Evolutionary conservation across 768 basidiomycete genomes (phyloP).

Genomic region (Cystofilobasidium ferigula): DNA sequence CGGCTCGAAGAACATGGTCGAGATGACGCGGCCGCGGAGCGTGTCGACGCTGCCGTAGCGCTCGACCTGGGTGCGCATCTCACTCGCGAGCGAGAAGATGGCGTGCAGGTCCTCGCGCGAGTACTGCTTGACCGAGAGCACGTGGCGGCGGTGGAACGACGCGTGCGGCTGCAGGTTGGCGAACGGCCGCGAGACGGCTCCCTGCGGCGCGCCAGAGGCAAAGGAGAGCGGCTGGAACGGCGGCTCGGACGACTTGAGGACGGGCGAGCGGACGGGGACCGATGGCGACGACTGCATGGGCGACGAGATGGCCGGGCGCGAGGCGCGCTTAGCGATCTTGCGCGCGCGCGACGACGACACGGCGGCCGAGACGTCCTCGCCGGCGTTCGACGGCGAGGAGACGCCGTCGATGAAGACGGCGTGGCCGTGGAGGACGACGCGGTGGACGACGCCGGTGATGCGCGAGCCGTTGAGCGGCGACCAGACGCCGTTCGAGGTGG

Average conservation of each 20-base stretch:
- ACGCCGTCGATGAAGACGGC: conserved; percentile 80
- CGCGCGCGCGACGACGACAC: conserved; percentile 26
- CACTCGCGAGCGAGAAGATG: conserved; percentile 85
- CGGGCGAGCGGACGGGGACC: conserved; percentile 25
- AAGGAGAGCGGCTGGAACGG: conserved; percentile 28
- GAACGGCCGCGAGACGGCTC: conserved; percentile 38
- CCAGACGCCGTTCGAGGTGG: conserved; percentile 50
- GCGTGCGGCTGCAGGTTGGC: conserved; percentile 55
- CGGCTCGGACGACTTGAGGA: conserved; percentile 27
- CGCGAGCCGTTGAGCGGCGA: conserved; percentile 61
- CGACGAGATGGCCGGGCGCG: conserved; percentile 32
- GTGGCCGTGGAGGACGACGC: conserved; percentile 79
- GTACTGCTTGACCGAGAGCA: conserved; percentile 90
- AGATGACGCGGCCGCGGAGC: conserved; percentile 79
- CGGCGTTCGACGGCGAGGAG: conserved; percentile 45
- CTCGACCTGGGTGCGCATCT: conserved; percentile 94
- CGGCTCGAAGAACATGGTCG: conserved; percentile 89
- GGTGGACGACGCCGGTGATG: conserved; percentile 67
- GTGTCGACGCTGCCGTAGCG: conserved; percentile 77
- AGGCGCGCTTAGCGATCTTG: conserved; percentile 36
- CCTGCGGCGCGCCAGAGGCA: conserved; percentile 5
- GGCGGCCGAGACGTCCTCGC: conserved; percentile 39
- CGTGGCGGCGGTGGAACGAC: conserved; percentile 83
- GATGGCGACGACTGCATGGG: conserved; percentile 23
- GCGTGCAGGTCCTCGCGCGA: conserved; percentile 77